These are phyloP conservation scores for Neurospora africana DNA, from an alignment of 495 filamentous ascomycete species.

Conservation along the genomic window DNA sequence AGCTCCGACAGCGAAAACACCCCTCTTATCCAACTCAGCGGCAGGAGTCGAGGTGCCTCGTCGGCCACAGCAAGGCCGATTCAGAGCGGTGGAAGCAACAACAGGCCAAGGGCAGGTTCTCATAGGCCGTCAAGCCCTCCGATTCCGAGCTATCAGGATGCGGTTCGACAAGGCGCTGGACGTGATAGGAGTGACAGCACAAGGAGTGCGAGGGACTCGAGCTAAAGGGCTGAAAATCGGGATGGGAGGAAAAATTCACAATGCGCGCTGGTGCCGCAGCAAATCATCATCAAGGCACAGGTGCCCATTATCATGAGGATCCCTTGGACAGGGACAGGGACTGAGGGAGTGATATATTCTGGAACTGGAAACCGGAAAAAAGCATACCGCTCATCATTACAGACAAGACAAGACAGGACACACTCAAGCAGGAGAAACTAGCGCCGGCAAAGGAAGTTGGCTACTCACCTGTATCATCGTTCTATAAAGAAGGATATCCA, in stretches of 20 bases:
- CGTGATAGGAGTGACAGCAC: constrained; percentile 36
- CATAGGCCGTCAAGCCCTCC: constrained; percentile 33
- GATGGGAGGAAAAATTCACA: neutral
- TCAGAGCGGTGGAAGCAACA: constrained; percentile 5
- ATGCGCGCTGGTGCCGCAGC: neutral
- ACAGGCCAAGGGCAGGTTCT: neutral
- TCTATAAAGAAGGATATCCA: neutral
- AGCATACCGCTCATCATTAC: neutral
- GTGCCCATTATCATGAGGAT: neutral
- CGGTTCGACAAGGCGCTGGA: constrained; percentile 42
- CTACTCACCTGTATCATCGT: neutral
- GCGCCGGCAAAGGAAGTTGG: neutral
- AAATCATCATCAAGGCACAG: neutral
- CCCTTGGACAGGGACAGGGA: neutral
- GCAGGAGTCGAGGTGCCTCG: constrained; percentile 31
- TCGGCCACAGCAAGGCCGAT: constrained; percentile 30
- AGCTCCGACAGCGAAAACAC: constrained; percentile 37
- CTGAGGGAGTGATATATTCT: neutral
- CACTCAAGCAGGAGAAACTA: neutral
- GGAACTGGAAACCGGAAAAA: neutral
- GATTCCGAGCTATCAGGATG: constrained; percentile 59
- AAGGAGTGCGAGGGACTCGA: constrained; percentile 10
- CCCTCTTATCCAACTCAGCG: constrained; percentile 25
- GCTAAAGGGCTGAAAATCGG: constrained; percentile 1
- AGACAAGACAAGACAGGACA: neutral